Evolutionary conservation across 768 basidiomycete genomes (phyloP), one percentile per base, ranked within the genome.

Genomic region (Naganishia vishniacii): DNA sequence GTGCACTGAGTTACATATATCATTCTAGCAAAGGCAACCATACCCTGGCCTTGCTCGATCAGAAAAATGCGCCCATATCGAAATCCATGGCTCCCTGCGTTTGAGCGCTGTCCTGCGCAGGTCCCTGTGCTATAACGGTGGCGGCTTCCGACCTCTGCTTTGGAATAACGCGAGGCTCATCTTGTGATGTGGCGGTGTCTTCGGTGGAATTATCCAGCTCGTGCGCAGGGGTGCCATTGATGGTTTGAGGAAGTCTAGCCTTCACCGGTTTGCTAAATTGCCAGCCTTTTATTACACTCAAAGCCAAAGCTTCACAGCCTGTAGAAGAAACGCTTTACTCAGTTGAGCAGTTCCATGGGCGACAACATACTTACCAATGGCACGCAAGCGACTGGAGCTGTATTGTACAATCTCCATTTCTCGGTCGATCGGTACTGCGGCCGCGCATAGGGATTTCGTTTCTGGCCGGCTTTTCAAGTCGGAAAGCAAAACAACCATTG

Each of bases 81-180:
- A 94, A 94, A 70, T 94, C 91, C 51, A 59, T 25, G 88, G 87
- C 65, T 89, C 86, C 71, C 85, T 80, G 48, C 6, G 46, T 44
- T 26, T 56, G 41, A 3, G 56, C 44, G 16, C 49, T 64, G 31
- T 68, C 51, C 42, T 46, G 41, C 16, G 26, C 53, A 29, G 49
- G 25, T 1, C 34, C 59, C 5, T 42, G 29, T 16, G 48, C 59
- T 20, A 59, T 66, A 29, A 66, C 31, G 25, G 48, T 63, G 26
- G 62, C 62, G 11, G 59, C 31, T n/a, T 45, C 59, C n/a, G 59
- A 41, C 46, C 31, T 40, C 28, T 61, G 41, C 41, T 48, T 48
- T 7, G 58, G 59, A 28, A 45, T 53, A 1, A 29, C 20, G 20
- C 40, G 42, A 29, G 18, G 34, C 46, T 44, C 48, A 67, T 71